A percentile compares a stretch with the other conserved stretches of the same genome.
Conservation (phyloP, 208 protist species). For the Trypanosoma congolense region DNA sequence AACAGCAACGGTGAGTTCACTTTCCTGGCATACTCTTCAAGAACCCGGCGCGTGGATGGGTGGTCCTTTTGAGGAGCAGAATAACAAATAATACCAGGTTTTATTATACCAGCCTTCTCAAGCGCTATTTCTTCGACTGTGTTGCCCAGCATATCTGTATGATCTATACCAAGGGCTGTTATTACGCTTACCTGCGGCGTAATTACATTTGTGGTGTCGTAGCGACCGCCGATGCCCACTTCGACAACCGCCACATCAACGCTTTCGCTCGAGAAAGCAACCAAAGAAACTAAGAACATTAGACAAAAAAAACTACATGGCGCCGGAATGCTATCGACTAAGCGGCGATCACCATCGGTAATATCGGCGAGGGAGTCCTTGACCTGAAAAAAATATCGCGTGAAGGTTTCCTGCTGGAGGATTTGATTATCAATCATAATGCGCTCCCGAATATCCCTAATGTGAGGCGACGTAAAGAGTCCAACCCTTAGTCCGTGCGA, state of each 20-base stretch:
- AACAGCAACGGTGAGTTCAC: constrained; percentile 47
- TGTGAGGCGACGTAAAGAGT: constrained; percentile 89
- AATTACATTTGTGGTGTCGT: constrained; percentile 92
- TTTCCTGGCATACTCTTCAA: constrained; percentile 43
- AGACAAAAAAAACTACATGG: constrained; percentile 80
- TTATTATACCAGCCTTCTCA: constrained; percentile 95
- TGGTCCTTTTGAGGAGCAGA: constrained; percentile 66
- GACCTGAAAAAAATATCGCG: constrained; percentile 75
- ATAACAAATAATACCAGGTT: constrained; percentile 67
- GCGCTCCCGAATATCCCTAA: constrained; percentile 82
- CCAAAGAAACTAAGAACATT: constrained; percentile 78
- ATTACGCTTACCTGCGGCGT: constrained; percentile 81
- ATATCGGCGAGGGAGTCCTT: constrained; percentile 49
- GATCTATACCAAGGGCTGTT: constrained; percentile 90
- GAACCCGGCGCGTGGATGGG: constrained; percentile 45
- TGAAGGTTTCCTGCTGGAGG: constrained; percentile 61
- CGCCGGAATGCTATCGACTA: constrained; percentile 40
- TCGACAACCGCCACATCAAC: constrained; percentile 92
- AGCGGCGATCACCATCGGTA: constrained; percentile 43
- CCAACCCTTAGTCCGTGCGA: constrained; percentile 82
- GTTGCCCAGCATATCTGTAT: constrained; percentile 91
- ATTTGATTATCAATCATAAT: constrained; percentile 73
- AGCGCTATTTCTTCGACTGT: constrained; percentile 89
- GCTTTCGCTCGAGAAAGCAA: constrained; percentile 67
- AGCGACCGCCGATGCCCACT: constrained; percentile 91